Percentiles rank a stretch among this genome's conserved stretches.
Evolutionary conservation across 2,329 filamentous ascomycete genomes (phyloP).

Genomic region (Xylariomycetidae sp.): DNA sequence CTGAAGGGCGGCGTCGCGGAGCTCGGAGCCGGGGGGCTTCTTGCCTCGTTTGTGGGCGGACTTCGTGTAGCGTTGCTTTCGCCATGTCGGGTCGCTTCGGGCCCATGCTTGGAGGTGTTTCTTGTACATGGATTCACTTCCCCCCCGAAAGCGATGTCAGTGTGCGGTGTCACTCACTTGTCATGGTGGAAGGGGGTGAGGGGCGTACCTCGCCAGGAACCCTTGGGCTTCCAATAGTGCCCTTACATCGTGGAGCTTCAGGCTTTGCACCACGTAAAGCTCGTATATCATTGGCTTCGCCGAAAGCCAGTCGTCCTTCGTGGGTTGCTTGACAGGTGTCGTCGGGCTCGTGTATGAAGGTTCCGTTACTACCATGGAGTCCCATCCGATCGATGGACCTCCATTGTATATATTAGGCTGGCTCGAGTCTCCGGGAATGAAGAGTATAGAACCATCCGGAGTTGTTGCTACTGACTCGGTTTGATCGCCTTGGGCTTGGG

Average conservation of each 20-base stretch:
- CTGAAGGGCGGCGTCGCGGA: no score
- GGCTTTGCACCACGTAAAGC: constrained; percentile 1
- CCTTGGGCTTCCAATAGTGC: constrained; percentile 1
- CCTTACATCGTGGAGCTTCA: constrained; percentile 2
- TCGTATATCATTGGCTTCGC: constrained; percentile 2
- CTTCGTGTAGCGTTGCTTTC: constrained; percentile 5
- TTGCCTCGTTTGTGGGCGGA: background rate
- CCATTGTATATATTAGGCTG: no score
- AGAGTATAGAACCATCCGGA: no score
- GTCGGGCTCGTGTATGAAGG: no score
- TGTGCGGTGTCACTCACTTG: background rate
- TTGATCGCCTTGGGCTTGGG: no score
- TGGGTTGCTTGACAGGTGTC: constrained; percentile 1
- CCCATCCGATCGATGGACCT: no score
- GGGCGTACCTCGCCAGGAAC: constrained; percentile 2
- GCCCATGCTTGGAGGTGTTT: constrained; percentile 3
- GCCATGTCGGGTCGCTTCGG: constrained; percentile 1
- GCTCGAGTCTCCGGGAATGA: no score
- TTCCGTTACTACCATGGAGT: no score
- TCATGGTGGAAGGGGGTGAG: no score
- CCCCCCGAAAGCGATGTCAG: background rate
- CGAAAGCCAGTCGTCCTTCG: constrained; percentile 1
- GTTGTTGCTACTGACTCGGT: no score
- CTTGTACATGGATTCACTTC: constrained; percentile 4
- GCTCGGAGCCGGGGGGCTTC: background rate